phyloP scores from a whole-genome alignment of 2,329 filamentous ascomycete species.

The Myriangium duriaei region DNA sequence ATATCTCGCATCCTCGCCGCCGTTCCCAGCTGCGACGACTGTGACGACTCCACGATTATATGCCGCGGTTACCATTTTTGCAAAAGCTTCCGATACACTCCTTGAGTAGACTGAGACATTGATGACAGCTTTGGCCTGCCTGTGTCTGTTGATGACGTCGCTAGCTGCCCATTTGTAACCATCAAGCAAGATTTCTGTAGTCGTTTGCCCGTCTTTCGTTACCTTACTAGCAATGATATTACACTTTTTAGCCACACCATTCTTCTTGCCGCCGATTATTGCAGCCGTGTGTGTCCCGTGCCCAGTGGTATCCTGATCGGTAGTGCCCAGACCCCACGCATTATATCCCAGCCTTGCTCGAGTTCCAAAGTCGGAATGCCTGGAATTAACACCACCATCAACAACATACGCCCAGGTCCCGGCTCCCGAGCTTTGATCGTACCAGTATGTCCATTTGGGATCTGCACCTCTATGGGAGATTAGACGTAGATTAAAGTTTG shows the following conservation, averaged over 20 bases:
- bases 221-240: slow-evolving; percentile 49
- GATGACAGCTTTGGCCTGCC: slow-evolving; percentile 34
- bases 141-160: slow-evolving; percentile 17
- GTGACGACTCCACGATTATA: slow-evolving; percentile 37
- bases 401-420: slow-evolving; percentile 32
- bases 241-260: slow-evolving; percentile 49
- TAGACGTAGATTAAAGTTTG: too few species aligned
- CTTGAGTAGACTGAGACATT: slow-evolving; percentile 44
- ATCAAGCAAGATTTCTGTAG: slow-evolving; percentile 43
- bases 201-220: slow-evolving; percentile 26
- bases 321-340: slow-evolving; percentile 14
- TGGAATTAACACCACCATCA: slow-evolving; percentile 20
- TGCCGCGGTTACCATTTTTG: slow-evolving; percentile 38
- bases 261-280: slow-evolving; percentile 48
- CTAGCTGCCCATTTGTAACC: slow-evolving; percentile 43
- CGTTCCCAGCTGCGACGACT: slow-evolving; percentile 45
- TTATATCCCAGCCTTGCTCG: slow-evolving; percentile 25
- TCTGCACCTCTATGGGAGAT: too few species aligned
- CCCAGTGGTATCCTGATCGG: slow-evolving; percentile 39
- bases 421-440: too few species aligned
- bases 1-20: slow-evolving; percentile 19
- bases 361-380: slow-evolving; percentile 23
- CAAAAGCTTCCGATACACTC: slow-evolving; percentile 39
- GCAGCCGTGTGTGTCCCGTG: slow-evolving; percentile 54
- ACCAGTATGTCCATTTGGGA: too few species aligned